These are phyloP conservation scores for Globisporangium irregulare DNA, from an alignment of 352 stramenopile genomes.

Conservation along the genomic window DNA sequence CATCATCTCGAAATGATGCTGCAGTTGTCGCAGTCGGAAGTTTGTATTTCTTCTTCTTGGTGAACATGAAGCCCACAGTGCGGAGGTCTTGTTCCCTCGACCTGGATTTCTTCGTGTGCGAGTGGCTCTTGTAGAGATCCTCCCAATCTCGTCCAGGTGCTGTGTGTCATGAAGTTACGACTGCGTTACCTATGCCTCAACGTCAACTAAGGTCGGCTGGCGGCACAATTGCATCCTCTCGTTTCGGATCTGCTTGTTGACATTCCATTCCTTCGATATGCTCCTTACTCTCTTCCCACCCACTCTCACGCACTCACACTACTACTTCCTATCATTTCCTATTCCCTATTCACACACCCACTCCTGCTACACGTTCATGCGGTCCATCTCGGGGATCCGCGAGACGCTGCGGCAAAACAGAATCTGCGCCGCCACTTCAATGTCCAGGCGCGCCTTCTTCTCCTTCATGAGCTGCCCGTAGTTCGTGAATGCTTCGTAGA, in stretches of 20 bases:
- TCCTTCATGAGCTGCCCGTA: slow-evolving; percentile 75
- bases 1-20: neutral
- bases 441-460: slow-evolving; percentile 74
- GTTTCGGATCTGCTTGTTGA: neutral
- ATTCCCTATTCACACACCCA: neutral
- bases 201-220: too few species aligned
- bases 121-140: too few species aligned
- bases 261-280: neutral
- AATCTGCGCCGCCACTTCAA: slow-evolving; percentile 74
- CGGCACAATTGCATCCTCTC: too few species aligned
- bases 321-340: neutral
- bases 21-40: neutral
- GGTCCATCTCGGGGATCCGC: slow-evolving; percentile 80
- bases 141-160: too few species aligned
- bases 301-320: neutral
- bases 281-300: neutral
- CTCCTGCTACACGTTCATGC: slow-evolving; percentile 48
- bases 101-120: too few species aligned
- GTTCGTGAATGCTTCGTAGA: slow-evolving; percentile 78
- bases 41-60: too few species aligned
- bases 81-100: too few species aligned
- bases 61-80: too few species aligned
- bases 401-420: slow-evolving; percentile 79
- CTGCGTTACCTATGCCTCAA: too few species aligned
- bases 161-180: too few species aligned